Evolutionary conservation across 257 asterid genomes (phyloP), one percentile per base, ranked within the genome.

Genomic region (Solanum raphanifolium): DNA sequence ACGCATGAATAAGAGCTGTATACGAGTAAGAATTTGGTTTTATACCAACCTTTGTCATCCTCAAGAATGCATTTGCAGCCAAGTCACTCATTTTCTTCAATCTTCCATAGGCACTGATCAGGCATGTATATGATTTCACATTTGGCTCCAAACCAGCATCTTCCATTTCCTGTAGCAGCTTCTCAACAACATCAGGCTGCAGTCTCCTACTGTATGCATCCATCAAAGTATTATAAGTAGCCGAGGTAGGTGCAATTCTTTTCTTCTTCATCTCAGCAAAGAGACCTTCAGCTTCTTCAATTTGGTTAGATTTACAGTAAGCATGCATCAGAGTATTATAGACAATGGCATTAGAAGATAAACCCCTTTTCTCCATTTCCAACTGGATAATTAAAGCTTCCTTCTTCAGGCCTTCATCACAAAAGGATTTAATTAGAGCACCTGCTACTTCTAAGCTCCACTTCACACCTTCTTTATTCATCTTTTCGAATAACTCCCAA

Each of bases 271-370:
- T 97, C 93, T 97, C 99, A 32, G 91, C 87, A 88, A 97, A 94
- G 43, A 97, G 95, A 69, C 98, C 98, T 90, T 95, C 99, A 9
- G 98, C 96, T 90, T 95, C 99, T 93, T 95, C 98, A 41, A 95
- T 86, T 58, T 92, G 95, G 93, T 93, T 91, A 6, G 98, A 92
- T 90, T 97, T 94, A 86, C 93, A 71, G 88, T 95, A 95, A 68
- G 98, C 93, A 88, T 97, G 98, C 96, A 97, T 96, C 83, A 97
- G 89, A 7, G 99, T 95, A 52, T 94, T 97, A 84, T 94, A 97
- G 34, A 95, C 92, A 86, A 94, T 88, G 62, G 93, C 95, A 88
- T 97, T 97, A 35, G 98, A 95, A 75, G 94, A 81, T 87, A 95
- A 91, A 13, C 99, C 99, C 78, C 90, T 91, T 91, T 90, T 95